Conservation (phyloP, 495 filamentous ascomycete species). For the Aspergillus haitiensis region DNA sequence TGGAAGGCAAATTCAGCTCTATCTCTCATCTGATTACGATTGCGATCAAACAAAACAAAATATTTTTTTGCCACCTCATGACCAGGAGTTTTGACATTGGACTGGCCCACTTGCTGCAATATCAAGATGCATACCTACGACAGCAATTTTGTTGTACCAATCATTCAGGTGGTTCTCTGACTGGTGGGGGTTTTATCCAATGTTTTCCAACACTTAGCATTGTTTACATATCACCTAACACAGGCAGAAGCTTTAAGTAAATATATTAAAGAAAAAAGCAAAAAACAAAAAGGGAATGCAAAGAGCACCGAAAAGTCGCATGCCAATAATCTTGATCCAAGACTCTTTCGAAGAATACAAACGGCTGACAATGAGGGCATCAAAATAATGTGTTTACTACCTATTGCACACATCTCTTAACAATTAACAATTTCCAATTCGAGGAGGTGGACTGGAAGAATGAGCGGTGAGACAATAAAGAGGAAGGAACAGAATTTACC, state of each 20-base stretch:
- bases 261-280: not conserved
- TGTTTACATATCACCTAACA: not conserved
- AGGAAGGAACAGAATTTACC: not conserved
- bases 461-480: slow-evolving; percentile 14
- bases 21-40: not conserved
- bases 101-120: slow-evolving; percentile 17
- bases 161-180: not conserved
- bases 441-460: not conserved
- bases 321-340: too few species aligned
- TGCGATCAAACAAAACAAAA: slow-evolving; percentile 2
- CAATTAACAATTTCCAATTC: not conserved
- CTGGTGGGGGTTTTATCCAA: not conserved
- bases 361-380: not conserved
- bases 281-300: not conserved
- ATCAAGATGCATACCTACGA: slow-evolving; percentile 5
- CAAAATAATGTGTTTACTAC: not conserved
- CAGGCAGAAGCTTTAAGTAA: not conserved
- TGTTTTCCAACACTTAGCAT: too few species aligned
- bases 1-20: not conserved
- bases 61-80: slow-evolving; percentile 10
- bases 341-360: too few species aligned
- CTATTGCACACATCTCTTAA: not conserved
- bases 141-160: not conserved
- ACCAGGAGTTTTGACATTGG: slow-evolving; percentile 8
- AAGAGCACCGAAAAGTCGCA: too few species aligned